Evolutionary conservation across 2,329 filamentous ascomycete genomes (phyloP), one percentile per base, ranked within the genome.

Genomic region (Trichoderma oligosporum): DNA sequence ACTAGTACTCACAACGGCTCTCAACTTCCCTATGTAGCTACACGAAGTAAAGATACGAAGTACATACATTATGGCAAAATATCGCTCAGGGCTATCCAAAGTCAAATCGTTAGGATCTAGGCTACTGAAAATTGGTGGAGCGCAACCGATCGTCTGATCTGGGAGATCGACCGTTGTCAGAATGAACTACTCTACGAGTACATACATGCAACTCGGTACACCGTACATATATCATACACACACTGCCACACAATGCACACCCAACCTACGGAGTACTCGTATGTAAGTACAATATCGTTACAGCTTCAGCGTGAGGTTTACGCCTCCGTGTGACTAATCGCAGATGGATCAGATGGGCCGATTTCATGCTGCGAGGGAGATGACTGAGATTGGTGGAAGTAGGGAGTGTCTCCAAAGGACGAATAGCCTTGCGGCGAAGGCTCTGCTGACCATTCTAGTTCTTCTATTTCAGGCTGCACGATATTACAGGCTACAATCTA

Each of bases 261-360:
- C n/a, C n/a, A n/a, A n/a, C n/a, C n/a, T n/a, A n/a, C n/a, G n/a
- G n/a, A n/a, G n/a, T n/a, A n/a, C n/a, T n/a, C 39, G n/a, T 14
- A 24, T 16, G 1, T 14, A 25, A 16, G 20, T 24, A 22, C 14
- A 16, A 31, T 31, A 31, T 31, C 22, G 27, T 27, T 27, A 36
- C 39, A 36, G 18, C 44, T 25, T 49, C 54, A 36, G 54, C 36
- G 54, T 49, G 45, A 57, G 54, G 42, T 57, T 42, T 48, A 44
- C 36, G 36, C 45, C n/a, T 44, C 29, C 36, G 45, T 51, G 29
- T 41, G 54, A 44, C 54, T 57, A 29, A 58, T 54, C 39, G 56
- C 46, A 45, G 56, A 54, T 58, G 56, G 27, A 45, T 54, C 36
- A 58, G 48, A 58, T 58, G 56, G 56, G 56, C 48, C 56, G 56